These are phyloP conservation scores for Candida buenavistaensis DNA, from an alignment of 1,139 yeast species.

Conservation along the genomic window DNA sequence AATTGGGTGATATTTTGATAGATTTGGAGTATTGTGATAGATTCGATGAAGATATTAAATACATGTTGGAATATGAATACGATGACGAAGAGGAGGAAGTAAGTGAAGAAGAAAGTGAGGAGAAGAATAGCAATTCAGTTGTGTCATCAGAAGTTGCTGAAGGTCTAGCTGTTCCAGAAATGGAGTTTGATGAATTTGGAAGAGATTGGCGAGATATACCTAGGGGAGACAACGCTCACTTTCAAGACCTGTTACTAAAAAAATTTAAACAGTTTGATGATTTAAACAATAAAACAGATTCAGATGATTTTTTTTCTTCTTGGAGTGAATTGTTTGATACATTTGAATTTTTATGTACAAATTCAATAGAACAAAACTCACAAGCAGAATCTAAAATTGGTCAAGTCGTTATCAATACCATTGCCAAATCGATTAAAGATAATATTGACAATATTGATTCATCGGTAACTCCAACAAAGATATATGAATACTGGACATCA, in stretches of 20 bases:
- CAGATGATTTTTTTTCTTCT: conserved; percentile 28
- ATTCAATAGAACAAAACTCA: conserved; percentile 26
- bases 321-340: conserved; percentile 32
- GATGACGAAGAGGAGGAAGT: conserved; percentile 32
- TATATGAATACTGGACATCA: conserved; percentile 46
- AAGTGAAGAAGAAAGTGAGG: conserved; percentile 17
- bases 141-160: conserved; percentile 2
- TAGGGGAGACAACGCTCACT: conserved; percentile 48
- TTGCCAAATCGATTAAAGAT: conserved; percentile 52
- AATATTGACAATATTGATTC: conserved; percentile 18
- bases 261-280: conserved; percentile 17
- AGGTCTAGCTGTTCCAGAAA: conserved; percentile 11
- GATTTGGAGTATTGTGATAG: conserved; percentile 65
- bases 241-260: conserved; percentile 20
- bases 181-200: conserved; percentile 58
- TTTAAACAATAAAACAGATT: conserved; percentile 19
- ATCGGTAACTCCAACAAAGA: conserved; percentile 47
- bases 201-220: conserved; percentile 73
- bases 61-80: conserved; percentile 66
- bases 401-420: conserved; percentile 44
- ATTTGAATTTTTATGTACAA: conserved; percentile 28
- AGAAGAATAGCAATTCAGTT: conserved; percentile 18
- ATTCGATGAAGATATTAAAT: conserved; percentile 71
- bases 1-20: conserved; percentile 53
- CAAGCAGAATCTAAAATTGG: conserved; percentile 34